These are phyloP conservation scores for Pisolithus microcarpus DNA, from an alignment of 768 basidiomycete species.

Conservation along the genomic window DNA sequence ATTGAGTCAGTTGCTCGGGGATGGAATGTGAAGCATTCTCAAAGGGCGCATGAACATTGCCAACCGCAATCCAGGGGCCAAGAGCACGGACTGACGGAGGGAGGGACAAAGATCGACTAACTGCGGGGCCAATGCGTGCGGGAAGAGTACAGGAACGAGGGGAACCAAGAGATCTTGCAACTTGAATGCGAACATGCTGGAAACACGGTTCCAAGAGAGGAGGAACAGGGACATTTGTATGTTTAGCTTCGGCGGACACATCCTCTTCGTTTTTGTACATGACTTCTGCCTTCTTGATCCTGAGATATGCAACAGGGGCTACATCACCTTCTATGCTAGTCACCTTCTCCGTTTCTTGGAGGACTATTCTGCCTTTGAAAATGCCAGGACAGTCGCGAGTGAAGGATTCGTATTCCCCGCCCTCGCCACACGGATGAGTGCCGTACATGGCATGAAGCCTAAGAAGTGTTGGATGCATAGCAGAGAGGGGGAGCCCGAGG, in stretches of 20 bases:
- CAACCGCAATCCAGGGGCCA: slow-evolving; percentile 65
- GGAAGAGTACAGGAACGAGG: background rate
- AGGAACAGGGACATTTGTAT: slow-evolving; percentile 35
- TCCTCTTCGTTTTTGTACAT: slow-evolving; percentile 40
- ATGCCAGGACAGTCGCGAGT: slow-evolving; percentile 83
- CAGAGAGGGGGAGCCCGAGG: slow-evolving; percentile 65
- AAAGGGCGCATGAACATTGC: slow-evolving; percentile 39
- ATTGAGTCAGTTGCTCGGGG: slow-evolving; percentile 64
- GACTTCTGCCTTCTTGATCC: slow-evolving; percentile 64
- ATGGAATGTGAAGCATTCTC: slow-evolving; percentile 33
- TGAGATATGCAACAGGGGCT: slow-evolving; percentile 86
- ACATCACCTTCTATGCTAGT: slow-evolving; percentile 77
- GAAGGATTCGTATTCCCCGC: slow-evolving; percentile 94
- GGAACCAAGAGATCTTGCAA: slow-evolving; percentile 9
- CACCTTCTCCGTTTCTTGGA: slow-evolving; percentile 66
- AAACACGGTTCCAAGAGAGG: slow-evolving; percentile 38
- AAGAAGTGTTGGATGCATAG: slow-evolving; percentile 67
- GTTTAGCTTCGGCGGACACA: background rate
- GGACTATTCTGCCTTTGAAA: slow-evolving; percentile 67
- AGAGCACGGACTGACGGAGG: slow-evolving; percentile 19
- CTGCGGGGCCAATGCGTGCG: background rate
- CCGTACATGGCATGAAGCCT: slow-evolving; percentile 78
- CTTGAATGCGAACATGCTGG: slow-evolving; percentile 1
- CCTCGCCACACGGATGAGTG: slow-evolving; percentile 93
- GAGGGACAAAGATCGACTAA: slow-evolving; percentile 1